These are phyloP conservation scores for Mimosa pudica DNA, from an alignment of 306 rosid species.

Conservation along the genomic window DNA sequence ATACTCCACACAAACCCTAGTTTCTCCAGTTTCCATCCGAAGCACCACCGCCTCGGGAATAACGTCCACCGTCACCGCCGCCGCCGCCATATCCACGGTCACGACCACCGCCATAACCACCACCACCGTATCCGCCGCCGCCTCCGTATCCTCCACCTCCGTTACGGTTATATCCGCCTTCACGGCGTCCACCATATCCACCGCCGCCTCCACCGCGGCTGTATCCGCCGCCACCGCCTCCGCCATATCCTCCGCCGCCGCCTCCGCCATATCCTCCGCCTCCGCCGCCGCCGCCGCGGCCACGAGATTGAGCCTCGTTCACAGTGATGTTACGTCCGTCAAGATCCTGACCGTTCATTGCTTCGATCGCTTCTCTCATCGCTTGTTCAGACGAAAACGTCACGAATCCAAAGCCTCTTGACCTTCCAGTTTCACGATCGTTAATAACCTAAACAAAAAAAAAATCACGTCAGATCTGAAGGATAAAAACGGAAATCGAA, in stretches of 20 bases:
- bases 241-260: constrained; percentile 43
- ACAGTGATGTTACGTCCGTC: constrained; percentile 95
- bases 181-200: constrained; percentile 41
- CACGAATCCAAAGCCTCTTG: constrained; percentile 92
- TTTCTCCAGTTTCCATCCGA: constrained; percentile 82
- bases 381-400: constrained; percentile 76
- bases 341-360: constrained; percentile 80
- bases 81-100: constrained; percentile 32
- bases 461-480: constrained; percentile 25
- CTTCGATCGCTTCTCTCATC: constrained; percentile 83
- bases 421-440: constrained; percentile 94
- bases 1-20: constrained; percentile 19
- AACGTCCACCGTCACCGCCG: constrained; percentile 49
- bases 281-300: constrained; percentile 47
- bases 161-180: constrained; percentile 31
- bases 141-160: constrained; percentile 45
- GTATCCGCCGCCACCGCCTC: background rate
- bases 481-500: no score
- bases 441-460: constrained; percentile 59
- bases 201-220: constrained; percentile 42
- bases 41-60: constrained; percentile 58
- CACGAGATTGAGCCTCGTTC: constrained; percentile 89
- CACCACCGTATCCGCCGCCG: constrained; percentile 39
- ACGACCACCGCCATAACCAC: constrained; percentile 48
- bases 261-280: constrained; percentile 31